Conservation (phyloP, 2,329 filamentous ascomycete genomes). For the Chaetomium sp. region DNA sequence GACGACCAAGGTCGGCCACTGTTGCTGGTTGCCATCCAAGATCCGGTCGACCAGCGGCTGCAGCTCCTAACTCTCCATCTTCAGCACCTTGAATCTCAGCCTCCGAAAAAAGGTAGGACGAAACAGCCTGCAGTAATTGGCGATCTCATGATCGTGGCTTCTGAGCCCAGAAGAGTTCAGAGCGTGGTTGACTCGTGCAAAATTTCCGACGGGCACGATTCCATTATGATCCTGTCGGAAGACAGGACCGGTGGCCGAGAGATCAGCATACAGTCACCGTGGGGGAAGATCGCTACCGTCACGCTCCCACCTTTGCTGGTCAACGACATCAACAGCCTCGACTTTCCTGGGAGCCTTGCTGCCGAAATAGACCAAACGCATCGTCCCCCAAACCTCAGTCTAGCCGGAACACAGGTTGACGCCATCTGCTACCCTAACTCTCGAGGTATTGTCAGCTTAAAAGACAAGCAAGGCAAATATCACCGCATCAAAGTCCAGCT, state of each 20-base stretch:
- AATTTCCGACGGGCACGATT: slow-evolving; percentile 58
- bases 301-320: slow-evolving; percentile 54
- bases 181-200: slow-evolving; percentile 69
- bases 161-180: slow-evolving; percentile 52
- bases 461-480: slow-evolving; percentile 54
- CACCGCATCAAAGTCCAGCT: slow-evolving; percentile 65
- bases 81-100: slow-evolving; percentile 35
- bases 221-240: slow-evolving; percentile 63
- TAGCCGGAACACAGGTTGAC: slow-evolving; percentile 42
- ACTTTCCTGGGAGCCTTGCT: slow-evolving; percentile 45
- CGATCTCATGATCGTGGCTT: slow-evolving; percentile 39
- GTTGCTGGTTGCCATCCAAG: slow-evolving; percentile 63
- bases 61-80: slow-evolving; percentile 59
- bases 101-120: slow-evolving; percentile 25
- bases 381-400: slow-evolving; percentile 40
- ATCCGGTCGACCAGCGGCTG: slow-evolving; percentile 59
- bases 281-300: slow-evolving; percentile 65
- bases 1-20: slow-evolving; percentile 49
- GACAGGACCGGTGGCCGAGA: slow-evolving; percentile 57
- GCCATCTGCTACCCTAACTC: slow-evolving; percentile 53
- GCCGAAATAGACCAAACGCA: slow-evolving; percentile 46
- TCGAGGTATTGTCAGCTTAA: slow-evolving; percentile 57
- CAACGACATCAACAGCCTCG: slow-evolving; percentile 54
- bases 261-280: slow-evolving; percentile 67
- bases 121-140: slow-evolving; percentile 27